A percentile compares a stretch with the other conserved stretches of the same genome.
These are phyloP conservation scores for Saccharomyces hybrid DNA, from an alignment of 1,139 yeast genomes.

Conservation along the genomic window DNA sequence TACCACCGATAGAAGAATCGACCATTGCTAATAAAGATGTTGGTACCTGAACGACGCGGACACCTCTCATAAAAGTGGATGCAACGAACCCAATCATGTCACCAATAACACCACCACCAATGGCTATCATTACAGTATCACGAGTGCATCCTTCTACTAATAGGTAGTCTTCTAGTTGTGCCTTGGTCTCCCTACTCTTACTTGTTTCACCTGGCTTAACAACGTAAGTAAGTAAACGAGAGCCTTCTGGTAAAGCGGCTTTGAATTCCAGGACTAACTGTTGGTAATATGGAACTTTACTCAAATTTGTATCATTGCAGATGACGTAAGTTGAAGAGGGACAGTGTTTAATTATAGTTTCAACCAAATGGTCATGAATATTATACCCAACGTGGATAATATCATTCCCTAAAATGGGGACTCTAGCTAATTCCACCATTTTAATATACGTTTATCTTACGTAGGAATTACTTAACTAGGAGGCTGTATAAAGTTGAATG, in stretches of 20 bases:
- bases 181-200: conserved; percentile 84
- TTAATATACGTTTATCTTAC: not conserved
- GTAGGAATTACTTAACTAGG: not conserved
- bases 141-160: conserved; percentile 86
- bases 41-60: conserved; percentile 87
- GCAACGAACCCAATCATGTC: conserved; percentile 99
- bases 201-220: conserved; percentile 93
- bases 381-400: conserved; percentile 88
- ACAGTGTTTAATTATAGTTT: conserved; percentile 53
- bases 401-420: conserved; percentile 71
- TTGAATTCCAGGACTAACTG: conserved; percentile 36
- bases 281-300: conserved; percentile 53
- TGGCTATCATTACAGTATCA: conserved; percentile 89
- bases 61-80: conserved; percentile 98
- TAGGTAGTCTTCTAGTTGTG: conserved; percentile 85
- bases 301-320: conserved; percentile 79
- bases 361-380: conserved; percentile 67
- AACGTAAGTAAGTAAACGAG: conserved; percentile 64
- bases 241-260: conserved; percentile 36
- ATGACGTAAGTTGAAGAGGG: conserved; percentile 88
- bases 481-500: not conserved
- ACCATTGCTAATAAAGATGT: conserved; percentile 95
- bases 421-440: conserved; percentile 36
- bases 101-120: conserved; percentile 98
- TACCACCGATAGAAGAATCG: conserved; percentile 97